Percentiles rank a stretch among this genome's conserved stretches.
Evolutionary conservation across 1,284 basidiomycete genomes (phyloP).

Genomic region (Vanrija sp.): DNA sequence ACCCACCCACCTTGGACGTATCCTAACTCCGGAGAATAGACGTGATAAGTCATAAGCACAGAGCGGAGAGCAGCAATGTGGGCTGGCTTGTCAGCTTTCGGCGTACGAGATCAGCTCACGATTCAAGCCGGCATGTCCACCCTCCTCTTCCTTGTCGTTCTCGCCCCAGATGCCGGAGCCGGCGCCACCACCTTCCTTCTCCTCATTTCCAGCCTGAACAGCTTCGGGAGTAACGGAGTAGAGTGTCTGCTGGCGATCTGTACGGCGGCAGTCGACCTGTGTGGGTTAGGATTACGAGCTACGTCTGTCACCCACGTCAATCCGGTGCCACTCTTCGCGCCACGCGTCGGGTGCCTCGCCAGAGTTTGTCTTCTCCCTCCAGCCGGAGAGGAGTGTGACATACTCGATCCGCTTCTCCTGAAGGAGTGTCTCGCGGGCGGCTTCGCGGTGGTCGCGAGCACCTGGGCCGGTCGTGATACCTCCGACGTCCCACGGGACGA

Average conservation of each 20-base stretch:
- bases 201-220: slow-evolving; percentile 27
- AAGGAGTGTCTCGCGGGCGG: slow-evolving; percentile 53
- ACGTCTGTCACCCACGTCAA: slow-evolving; percentile 41
- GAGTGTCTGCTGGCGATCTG: slow-evolving; percentile 86
- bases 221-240: slow-evolving; percentile 59
- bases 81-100: slow-evolving; percentile 21
- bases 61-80: slow-evolving; percentile 45
- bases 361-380: slow-evolving; percentile 54
- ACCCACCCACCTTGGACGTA: slow-evolving; percentile 33
- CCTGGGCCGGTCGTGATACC: slow-evolving; percentile 27
- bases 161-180: slow-evolving; percentile 26
- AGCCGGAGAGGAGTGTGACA: slow-evolving; percentile 64
- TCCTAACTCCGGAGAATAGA: slow-evolving; percentile 81
- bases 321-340: slow-evolving; percentile 50
- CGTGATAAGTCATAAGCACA: slow-evolving; percentile 88
- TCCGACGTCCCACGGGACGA: slow-evolving; percentile 71
- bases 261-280: slow-evolving; percentile 93
- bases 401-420: slow-evolving; percentile 66
- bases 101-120: slow-evolving; percentile 25
- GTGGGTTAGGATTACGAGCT: background rate
- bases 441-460: slow-evolving; percentile 40
- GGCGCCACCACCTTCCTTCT: slow-evolving; percentile 40
- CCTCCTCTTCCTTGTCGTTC: slow-evolving; percentile 59
- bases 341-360: slow-evolving; percentile 42
- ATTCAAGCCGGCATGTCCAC: slow-evolving; percentile 78